Percentiles rank a stretch among this genome's conserved stretches.
These are phyloP conservation scores for Fusarium begoniae DNA, from an alignment of 2,329 filamentous ascomycete genomes.

Conservation along the genomic window DNA sequence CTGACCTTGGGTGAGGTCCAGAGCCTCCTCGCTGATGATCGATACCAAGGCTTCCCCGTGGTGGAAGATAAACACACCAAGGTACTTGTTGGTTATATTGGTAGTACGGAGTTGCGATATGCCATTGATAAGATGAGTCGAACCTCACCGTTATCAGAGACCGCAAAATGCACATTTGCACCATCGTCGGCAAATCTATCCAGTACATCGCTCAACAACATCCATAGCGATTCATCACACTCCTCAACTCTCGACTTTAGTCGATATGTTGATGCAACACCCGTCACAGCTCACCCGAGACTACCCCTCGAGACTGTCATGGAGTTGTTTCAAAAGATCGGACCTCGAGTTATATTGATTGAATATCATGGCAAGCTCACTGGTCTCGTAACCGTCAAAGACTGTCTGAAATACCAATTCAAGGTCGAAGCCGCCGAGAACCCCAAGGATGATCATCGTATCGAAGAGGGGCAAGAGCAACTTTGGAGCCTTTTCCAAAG, in stretches of 20 bases:
- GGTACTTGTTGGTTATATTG: constrained; percentile 88
- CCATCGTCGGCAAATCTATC: constrained; percentile 51
- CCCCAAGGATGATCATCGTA: constrained; percentile 65
- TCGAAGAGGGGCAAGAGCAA: constrained; percentile 68
- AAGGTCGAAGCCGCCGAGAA: constrained; percentile 90
- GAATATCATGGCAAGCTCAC: constrained; percentile 86
- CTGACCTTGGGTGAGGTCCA: constrained; percentile 82
- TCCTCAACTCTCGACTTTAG: constrained; percentile 78
- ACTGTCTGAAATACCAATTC: constrained; percentile 97
- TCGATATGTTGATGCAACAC: constrained; percentile 88
- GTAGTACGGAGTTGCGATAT: constrained; percentile 89
- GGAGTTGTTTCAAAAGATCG: constrained; percentile 98
- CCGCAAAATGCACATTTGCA: constrained; percentile 79
- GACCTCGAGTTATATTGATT: constrained; percentile 89
- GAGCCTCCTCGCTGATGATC: constrained; percentile 76
- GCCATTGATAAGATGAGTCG: constrained; percentile 83
- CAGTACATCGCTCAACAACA: constrained; percentile 47
- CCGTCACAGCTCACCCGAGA: constrained; percentile 88
- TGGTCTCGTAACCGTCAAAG: constrained; percentile 94
- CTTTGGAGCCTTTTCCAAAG: constrained; percentile 68
- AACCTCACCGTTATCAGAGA: constrained; percentile 71
- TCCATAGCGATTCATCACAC: constrained; percentile 28
- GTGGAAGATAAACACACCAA: constrained; percentile 78
- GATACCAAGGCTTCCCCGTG: constrained; percentile 93
- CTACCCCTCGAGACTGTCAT: constrained; percentile 96